A percentile compares a stretch with the other conserved stretches of the same genome.
Conservation (phyloP, 2,329 filamentous ascomycete species). For the Aspergillus sp. region DNA sequence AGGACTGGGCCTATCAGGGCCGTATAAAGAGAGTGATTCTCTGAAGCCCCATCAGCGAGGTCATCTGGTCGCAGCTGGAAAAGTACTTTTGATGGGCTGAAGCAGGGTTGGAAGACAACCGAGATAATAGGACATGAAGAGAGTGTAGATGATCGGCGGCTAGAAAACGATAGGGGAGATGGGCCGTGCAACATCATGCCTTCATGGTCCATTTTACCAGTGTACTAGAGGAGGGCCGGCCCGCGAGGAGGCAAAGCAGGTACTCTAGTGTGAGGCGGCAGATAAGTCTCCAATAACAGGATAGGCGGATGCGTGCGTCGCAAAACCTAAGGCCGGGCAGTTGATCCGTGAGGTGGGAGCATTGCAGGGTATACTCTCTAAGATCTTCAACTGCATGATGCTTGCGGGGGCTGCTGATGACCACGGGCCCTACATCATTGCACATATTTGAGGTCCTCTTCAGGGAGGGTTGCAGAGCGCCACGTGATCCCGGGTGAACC, state of each 20-base stretch:
- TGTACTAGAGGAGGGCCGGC: constrained; percentile 10
- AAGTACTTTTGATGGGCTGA: constrained; percentile 6
- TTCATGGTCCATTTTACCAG: neutral
- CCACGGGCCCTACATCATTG: neutral
- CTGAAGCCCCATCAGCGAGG: constrained; percentile 6
- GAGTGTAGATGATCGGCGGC: constrained; percentile 9
- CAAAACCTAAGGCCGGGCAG: neutral
- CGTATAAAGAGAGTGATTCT: neutral
- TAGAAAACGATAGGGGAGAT: constrained; percentile 10
- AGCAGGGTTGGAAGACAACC: neutral
- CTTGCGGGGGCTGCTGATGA: neutral
- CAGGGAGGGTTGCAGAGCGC: constrained; percentile 13
- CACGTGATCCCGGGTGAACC: constrained; percentile 32
- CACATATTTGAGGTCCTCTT: neutral
- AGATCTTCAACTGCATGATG: neutral
- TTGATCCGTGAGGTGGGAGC: constrained; percentile 4
- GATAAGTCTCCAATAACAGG: constrained; percentile 10
- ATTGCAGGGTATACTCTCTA: neutral
- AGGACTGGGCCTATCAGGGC: constrained; percentile 3
- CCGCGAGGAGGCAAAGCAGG: constrained; percentile 9
- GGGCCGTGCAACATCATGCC: constrained; percentile 16
- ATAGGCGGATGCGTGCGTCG: neutral
- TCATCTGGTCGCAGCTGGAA: constrained; percentile 6
- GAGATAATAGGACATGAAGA: neutral
- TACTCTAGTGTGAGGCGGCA: constrained; percentile 9